phyloP scores from a whole-genome alignment of 345 rosid species.

The Erodium maritimum region DNA sequence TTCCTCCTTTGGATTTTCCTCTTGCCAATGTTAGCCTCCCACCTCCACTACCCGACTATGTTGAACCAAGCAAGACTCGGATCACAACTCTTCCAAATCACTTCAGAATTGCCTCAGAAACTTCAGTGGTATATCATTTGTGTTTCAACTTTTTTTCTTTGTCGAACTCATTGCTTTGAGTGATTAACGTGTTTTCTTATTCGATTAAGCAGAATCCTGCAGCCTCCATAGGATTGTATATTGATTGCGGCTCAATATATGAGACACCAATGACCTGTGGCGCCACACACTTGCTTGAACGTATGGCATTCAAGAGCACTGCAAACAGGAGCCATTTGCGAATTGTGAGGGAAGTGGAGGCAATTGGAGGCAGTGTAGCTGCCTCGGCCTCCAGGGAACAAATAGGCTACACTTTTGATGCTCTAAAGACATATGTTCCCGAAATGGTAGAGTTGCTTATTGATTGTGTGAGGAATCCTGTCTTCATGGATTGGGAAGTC shows the following conservation, averaged over 20 bases:
- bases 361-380: constrained; percentile 63
- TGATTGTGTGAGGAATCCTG: constrained; percentile 83
- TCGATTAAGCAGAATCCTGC: constrained; percentile 41
- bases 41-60: constrained; percentile 53
- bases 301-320: constrained; percentile 86
- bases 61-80: constrained; percentile 46
- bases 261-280: constrained; percentile 59
- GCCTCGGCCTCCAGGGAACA: constrained; percentile 84
- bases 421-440: constrained; percentile 78
- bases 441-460: constrained; percentile 83
- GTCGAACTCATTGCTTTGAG: too few relatives aligned
- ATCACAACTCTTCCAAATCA: constrained; percentile 62
- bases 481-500: constrained; percentile 88
- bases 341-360: constrained; percentile 73
- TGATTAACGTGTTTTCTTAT: too few relatives aligned
- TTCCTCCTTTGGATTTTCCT: constrained; percentile 28
- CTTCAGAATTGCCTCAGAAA: constrained; percentile 39
- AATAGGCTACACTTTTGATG: constrained; percentile 78
- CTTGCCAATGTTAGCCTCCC: constrained; percentile 54
- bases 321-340: constrained; percentile 69
- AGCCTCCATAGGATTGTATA: constrained; percentile 71
- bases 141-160: too few relatives aligned
- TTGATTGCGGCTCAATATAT: constrained; percentile 62
- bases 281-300: constrained; percentile 67
- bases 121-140: constrained; percentile 28